Base-by-base conservation (phyloP, 1,284 basidiomycete species). In the Xerocomus amazonicus region DNA sequence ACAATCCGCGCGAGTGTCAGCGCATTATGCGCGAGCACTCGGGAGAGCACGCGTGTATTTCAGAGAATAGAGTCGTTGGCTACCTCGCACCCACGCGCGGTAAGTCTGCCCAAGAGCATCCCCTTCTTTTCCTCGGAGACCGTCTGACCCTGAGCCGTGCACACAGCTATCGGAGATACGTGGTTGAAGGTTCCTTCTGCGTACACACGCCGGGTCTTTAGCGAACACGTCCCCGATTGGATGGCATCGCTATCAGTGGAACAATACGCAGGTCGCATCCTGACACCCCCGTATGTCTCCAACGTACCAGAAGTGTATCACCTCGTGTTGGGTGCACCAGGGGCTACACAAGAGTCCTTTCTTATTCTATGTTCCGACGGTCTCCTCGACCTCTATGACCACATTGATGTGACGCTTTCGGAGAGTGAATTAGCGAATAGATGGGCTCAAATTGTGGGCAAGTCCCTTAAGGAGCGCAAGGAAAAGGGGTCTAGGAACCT, bases 11-110 rank as follows among this genome's bases (percentile, higher is more conserved):
- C 4, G 84, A 86, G 63, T 65, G 70, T 1, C 66, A 72, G 38
- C 74, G 74, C 27, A 71, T 87, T 51, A 62, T 59, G 47, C 61
- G 60, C 46, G 78, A 81, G 53, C 84, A 87, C 57, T 75, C 78
- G 35, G 76, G 71, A 33, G 83, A 87, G 62, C 57, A 56, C 2
- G 69, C 76, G 41, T 79, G 73, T 54, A 60, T 82, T 32, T 48
- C 70, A 37, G 70, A 81, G 45, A 67, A 78, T 53, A 74, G 84
- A 54, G 75, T 87, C 39, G 65, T 86, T 16, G 84, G 84, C 17
- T 82, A 78, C 52, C 73, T 86, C 37, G 80, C 79, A 36, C 82
- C 83, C 36, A 86, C 84, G 41, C 72, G 84, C 70, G 81, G 84
- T 82, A 60, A 55, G 69, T 57, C 54, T 46, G 41, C 14, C 9